phyloP scores from a whole-genome alignment of 163 green algal genomes.

The Scenedesmus sp. region DNA sequence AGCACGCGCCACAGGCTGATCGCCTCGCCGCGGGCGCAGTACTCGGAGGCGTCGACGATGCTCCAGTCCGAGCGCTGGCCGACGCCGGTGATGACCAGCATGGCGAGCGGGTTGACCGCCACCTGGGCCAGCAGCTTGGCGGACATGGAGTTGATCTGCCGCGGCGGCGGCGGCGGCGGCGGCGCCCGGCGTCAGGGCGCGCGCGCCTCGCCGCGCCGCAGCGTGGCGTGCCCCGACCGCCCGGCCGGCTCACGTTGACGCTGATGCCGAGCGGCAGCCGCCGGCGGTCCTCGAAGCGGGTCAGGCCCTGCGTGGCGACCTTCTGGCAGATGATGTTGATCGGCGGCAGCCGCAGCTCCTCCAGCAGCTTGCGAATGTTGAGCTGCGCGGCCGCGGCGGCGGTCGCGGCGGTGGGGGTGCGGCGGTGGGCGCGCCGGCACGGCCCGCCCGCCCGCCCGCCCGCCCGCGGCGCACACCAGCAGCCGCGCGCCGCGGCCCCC shows the following conservation, averaged over 20 bases:
- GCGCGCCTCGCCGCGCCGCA: constrained; percentile 45
- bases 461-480: background rate
- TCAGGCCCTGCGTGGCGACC: constrained; percentile 44
- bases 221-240: too few species aligned
- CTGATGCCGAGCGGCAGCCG: constrained; percentile 68
- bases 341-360: constrained; percentile 40
- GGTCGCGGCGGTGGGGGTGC: too few species aligned
- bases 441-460: too few species aligned
- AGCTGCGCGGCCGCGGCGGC: too few species aligned
- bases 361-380: constrained; percentile 54
- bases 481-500: background rate
- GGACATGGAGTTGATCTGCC: constrained; percentile 51
- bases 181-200: too few species aligned
- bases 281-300: constrained; percentile 51
- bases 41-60: constrained; percentile 55
- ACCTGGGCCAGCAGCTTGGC: constrained; percentile 62
- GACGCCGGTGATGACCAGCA: constrained; percentile 51
- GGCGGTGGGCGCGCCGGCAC: too few species aligned
- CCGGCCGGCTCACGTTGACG: constrained; percentile 60
- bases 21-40: constrained; percentile 45
- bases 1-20: constrained; percentile 65
- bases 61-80: constrained; percentile 47
- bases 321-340: constrained; percentile 65
- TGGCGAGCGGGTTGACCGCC: constrained; percentile 50
- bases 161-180: too few species aligned